Evolutionary conservation across 2,329 filamentous ascomycete genomes (phyloP), one percentile per base, ranked within the genome.

Genomic region (Arthrobotrys iridis): DNA sequence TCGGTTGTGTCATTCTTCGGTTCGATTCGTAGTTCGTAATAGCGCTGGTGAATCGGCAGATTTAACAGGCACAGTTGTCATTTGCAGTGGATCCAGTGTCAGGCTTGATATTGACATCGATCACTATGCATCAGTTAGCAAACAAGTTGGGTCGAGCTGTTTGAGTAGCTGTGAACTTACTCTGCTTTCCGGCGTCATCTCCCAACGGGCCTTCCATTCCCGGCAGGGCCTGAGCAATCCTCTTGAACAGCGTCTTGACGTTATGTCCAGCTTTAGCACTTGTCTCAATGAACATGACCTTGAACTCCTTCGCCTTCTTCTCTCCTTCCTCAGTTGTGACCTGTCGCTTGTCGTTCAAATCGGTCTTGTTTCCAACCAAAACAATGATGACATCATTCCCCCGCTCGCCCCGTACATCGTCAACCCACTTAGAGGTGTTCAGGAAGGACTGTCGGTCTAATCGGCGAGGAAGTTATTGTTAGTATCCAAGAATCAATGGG

Each of bases 341-440:
- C 84, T 99, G 94, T 65, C 95, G 89, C 87, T 97, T 98, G 83
- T 99, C 95, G 83, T 95, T 96, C 83, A 99, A 84, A 86, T 99
- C 95, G 46, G 95, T 99, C 89, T 99, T 99, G 87, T 99, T 99
- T 79, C 95, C 95, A 40, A 99, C 96, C 50, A 99, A 85, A 50
- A 99, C 95, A 80, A 99, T 98, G 80, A 99, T 99, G 76, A 99
- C 96, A 83, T 99, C 95, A 85, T 96, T 97, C 59, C 95, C 95
- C 81, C 95, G 89, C 85, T 99, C 95, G 59, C 93, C 94, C 77
- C 95, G 89, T 71, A 99, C 95, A 82, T 99, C 95, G 82, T 99
- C 95, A 78, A 99, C 96, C 95, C 96, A 99, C 87, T 99, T 99
- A 81, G 93, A 90, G 64, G 95, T 99, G 84, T 99, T 97, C 82